These are phyloP conservation scores for Leucosporidium scottii DNA, from an alignment of 768 basidiomycete genomes.

Conservation along the genomic window DNA sequence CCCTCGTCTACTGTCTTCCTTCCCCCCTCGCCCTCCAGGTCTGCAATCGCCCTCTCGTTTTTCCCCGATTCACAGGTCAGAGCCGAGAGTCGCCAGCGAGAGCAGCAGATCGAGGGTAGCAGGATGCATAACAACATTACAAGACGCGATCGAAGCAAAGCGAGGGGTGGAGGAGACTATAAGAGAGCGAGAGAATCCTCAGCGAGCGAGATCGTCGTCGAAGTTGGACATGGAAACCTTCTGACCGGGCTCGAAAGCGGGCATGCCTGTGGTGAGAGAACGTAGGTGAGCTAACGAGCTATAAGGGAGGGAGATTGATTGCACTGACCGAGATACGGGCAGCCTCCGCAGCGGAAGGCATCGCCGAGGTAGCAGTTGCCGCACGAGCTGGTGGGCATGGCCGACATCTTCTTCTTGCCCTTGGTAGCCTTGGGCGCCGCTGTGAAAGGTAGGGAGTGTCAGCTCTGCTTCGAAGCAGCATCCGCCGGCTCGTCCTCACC, in stretches of 20 bases:
- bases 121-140: no score
- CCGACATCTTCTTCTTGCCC: slow-evolving; percentile 29
- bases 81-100: no score
- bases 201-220: no score
- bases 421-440: not conserved
- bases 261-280: slow-evolving; percentile 58
- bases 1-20: no score
- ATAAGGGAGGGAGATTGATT: not conserved
- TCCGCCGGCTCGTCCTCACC: slow-evolving; percentile 41
- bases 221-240: slow-evolving; percentile 59
- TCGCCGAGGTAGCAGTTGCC: slow-evolving; percentile 97
- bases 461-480: not conserved
- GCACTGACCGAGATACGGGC: slow-evolving; percentile 88
- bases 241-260: slow-evolving; percentile 96
- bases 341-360: slow-evolving; percentile 91
- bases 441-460: not conserved
- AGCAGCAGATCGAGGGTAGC: no score
- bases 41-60: no score
- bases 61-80: no score
- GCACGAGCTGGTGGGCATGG: slow-evolving; percentile 83
- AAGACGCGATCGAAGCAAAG: no score
- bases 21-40: no score
- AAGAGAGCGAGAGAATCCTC: no score
- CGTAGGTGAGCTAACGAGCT: not conserved
- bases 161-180: no score